Percentiles rank a stretch among this genome's conserved stretches.
Conservation (phyloP, 441 rosid species). For the Gossypium gossypioides region DNA sequence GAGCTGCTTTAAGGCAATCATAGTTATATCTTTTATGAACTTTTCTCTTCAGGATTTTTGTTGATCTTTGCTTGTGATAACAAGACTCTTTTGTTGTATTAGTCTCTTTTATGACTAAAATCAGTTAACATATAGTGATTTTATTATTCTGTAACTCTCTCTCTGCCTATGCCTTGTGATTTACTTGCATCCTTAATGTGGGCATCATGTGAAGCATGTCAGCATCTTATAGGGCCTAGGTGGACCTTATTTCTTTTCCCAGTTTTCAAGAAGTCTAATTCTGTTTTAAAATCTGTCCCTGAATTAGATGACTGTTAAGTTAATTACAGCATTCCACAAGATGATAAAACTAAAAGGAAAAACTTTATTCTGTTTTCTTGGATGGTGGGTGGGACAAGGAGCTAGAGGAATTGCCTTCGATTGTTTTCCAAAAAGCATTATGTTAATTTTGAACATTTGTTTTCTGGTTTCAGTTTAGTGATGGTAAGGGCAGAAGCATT, state of each 20-base stretch:
- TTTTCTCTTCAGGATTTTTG: background rate
- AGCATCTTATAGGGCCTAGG: background rate
- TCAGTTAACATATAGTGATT: background rate
- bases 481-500: background rate
- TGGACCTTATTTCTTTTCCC: background rate
- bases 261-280: background rate
- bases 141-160: background rate
- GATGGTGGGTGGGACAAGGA: conserved; percentile 28
- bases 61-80: background rate
- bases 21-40: background rate
- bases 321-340: background rate
- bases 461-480: background rate
- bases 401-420: conserved; percentile 23
- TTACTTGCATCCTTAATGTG: background rate
- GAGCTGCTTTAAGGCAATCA: background rate
- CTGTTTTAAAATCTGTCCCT: background rate
- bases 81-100: background rate
- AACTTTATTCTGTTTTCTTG: background rate
- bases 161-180: background rate
- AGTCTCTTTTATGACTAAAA: background rate
- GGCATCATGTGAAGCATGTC: background rate
- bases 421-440: background rate
- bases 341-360: background rate
- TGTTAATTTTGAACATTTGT: background rate
- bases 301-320: background rate